phyloP scores from a whole-genome alignment of 805 yeast genomes.

The Hanseniaspora hatyaiensis region DNA sequence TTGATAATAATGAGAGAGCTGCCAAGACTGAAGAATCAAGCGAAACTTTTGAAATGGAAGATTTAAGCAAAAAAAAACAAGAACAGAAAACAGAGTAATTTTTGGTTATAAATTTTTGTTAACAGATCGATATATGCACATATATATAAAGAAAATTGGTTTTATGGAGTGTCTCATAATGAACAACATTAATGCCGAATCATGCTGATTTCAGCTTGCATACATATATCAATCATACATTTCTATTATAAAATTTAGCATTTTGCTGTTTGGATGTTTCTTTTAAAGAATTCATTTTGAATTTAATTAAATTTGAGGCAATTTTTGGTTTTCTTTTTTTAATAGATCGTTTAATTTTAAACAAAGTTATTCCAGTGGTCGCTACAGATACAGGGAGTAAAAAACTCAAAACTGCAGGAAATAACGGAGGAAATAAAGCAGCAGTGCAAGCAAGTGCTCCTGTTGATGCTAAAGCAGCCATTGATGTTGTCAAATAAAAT shows the following conservation, averaged over 20 bases:
- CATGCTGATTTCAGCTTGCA: no score
- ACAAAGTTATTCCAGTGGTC: neutral
- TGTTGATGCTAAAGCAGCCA: slow-evolving; percentile 5
- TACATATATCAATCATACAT: no score
- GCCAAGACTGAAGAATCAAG: slow-evolving; percentile 3
- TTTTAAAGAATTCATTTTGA: neutral
- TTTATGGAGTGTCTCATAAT: no score
- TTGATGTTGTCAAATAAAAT: neutral
- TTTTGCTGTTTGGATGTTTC: no score
- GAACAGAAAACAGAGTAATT: neutral
- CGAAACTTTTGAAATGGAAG: slow-evolving; percentile 29
- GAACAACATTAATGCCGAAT: no score
- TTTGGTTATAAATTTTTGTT: neutral
- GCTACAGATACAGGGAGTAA: neutral
- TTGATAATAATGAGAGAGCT: slow-evolving; percentile 39
- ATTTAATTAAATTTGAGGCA: neutral
- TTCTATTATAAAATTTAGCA: neutral
- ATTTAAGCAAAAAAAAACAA: slow-evolving; percentile 21
- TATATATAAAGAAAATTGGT: no score
- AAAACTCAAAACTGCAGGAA: neutral
- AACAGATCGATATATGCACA: no score
- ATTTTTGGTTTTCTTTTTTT: neutral
- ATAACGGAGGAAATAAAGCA: neutral
- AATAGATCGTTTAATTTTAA: slow-evolving; percentile 4
- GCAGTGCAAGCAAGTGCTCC: neutral